These are phyloP conservation scores for Diaporthe australafricana DNA, from an alignment of 2,329 filamentous ascomycete genomes.

Conservation along the genomic window DNA sequence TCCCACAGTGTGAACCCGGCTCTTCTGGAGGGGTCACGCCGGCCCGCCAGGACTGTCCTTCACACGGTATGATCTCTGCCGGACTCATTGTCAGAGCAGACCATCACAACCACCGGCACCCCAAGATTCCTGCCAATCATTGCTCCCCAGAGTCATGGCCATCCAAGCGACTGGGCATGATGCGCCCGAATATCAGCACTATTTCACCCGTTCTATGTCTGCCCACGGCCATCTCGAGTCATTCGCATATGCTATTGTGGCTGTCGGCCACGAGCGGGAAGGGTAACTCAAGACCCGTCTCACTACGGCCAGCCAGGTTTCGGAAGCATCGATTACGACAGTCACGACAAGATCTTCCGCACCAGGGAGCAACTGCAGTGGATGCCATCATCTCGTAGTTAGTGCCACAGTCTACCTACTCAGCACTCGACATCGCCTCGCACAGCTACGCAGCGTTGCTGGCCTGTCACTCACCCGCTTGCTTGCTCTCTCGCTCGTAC, in stretches of 20 bases:
- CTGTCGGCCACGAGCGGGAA: neutral
- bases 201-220: neutral
- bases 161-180: neutral
- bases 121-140: constrained; percentile 1
- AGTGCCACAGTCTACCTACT: constrained; percentile 9
- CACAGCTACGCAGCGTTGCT: neutral
- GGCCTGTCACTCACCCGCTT: neutral
- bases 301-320: constrained; percentile 18
- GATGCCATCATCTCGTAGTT: constrained; percentile 16
- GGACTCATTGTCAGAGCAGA: constrained; percentile 15
- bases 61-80: constrained; percentile 17
- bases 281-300: constrained; percentile 1
- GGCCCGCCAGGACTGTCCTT: neutral
- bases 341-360: neutral
- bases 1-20: constrained; percentile 16
- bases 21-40: no score
- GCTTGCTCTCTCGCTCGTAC: no score
- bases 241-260: neutral
- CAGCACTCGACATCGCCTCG: neutral
- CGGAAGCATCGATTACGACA: constrained; percentile 8
- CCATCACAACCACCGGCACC: constrained; percentile 16
- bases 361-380: neutral
- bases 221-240: constrained; percentile 4
- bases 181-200: constrained; percentile 2
- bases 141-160: constrained; percentile 10